Conservation (phyloP, 1,284 basidiomycete species). For the Violaceomyces palustris region DNA sequence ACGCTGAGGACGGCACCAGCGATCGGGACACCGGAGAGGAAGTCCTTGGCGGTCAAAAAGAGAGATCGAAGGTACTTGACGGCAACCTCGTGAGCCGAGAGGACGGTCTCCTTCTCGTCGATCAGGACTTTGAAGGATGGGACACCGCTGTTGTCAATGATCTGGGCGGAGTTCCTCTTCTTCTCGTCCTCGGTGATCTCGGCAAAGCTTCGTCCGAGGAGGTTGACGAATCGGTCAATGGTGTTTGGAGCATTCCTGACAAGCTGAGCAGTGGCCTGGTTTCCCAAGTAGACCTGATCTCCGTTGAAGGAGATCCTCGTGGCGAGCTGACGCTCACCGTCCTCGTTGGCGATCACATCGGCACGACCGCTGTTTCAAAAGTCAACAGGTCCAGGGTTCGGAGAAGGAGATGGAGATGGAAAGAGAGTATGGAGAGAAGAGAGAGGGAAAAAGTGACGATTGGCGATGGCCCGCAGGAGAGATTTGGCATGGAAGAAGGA, state of each 20-base stretch:
- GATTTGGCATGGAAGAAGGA: no score
- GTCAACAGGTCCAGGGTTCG: no score
- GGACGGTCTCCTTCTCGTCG: slow-evolving; percentile 63
- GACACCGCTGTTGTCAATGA: slow-evolving; percentile 61
- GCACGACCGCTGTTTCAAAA: slow-evolving; percentile 38
- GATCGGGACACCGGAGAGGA: slow-evolving; percentile 72
- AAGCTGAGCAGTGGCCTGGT: slow-evolving; percentile 88
- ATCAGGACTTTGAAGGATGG: slow-evolving; percentile 69
- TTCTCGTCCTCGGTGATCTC: slow-evolving; percentile 64
- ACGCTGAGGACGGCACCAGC: slow-evolving; percentile 79
- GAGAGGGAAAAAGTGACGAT: no score
- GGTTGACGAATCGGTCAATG: slow-evolving; percentile 85
- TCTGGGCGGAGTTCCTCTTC: slow-evolving; percentile 79
- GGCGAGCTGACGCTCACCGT: slow-evolving; percentile 95
- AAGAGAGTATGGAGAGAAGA: background rate
- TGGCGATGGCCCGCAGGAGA: no score
- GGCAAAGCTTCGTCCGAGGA: slow-evolving; percentile 83
- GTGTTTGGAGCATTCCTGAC: slow-evolving; percentile 94
- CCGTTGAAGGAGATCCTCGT: slow-evolving; percentile 85
- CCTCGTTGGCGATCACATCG: slow-evolving; percentile 84
- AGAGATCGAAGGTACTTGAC: slow-evolving; percentile 81
- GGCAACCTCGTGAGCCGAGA: slow-evolving; percentile 79
- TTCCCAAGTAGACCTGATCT: slow-evolving; percentile 72
- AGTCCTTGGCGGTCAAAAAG: slow-evolving; percentile 82
- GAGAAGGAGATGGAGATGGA: no score